Percentiles rank a stretch among this genome's conserved stretches.
These are phyloP conservation scores for Tetrastigma voinierianum DNA, from an alignment of 164 flowering plant genomes.

Conservation along the genomic window DNA sequence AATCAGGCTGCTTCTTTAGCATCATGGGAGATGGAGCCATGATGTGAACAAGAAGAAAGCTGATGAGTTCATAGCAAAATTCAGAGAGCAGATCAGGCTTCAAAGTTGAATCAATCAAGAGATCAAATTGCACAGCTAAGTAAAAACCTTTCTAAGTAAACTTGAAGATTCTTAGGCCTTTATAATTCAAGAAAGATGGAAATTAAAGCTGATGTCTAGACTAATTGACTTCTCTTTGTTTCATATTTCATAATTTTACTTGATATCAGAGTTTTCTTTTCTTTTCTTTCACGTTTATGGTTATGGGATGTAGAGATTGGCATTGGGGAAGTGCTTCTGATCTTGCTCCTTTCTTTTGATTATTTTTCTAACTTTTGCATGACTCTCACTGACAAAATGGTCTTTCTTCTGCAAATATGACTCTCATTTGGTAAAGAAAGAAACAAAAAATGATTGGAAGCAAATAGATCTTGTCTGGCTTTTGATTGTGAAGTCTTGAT, in stretches of 20 bases:
- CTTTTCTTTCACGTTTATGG: neutral
- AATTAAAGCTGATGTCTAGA: neutral
- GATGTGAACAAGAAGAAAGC: slow-evolving; percentile 93
- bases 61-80: slow-evolving; percentile 90
- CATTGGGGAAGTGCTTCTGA: neutral
- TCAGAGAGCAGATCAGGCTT: slow-evolving; percentile 93
- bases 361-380: no score
- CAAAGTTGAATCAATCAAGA: slow-evolving; percentile 72
- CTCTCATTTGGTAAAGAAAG: no score
- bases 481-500: no score
- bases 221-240: neutral
- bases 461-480: no score
- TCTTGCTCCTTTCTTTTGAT: no score
- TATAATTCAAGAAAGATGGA: neutral
- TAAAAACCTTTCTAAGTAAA: slow-evolving; percentile 31
- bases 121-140: slow-evolving; percentile 35
- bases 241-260: neutral
- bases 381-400: no score
- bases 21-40: slow-evolving; percentile 28
- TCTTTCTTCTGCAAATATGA: no score
- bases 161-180: neutral
- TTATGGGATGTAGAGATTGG: neutral
- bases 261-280: neutral
- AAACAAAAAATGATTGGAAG: no score
- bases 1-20: slow-evolving; percentile 18